Evolutionary conservation across 2,329 filamentous ascomycete genomes (phyloP).

Genomic region (Dryadomyces sulphureus): DNA sequence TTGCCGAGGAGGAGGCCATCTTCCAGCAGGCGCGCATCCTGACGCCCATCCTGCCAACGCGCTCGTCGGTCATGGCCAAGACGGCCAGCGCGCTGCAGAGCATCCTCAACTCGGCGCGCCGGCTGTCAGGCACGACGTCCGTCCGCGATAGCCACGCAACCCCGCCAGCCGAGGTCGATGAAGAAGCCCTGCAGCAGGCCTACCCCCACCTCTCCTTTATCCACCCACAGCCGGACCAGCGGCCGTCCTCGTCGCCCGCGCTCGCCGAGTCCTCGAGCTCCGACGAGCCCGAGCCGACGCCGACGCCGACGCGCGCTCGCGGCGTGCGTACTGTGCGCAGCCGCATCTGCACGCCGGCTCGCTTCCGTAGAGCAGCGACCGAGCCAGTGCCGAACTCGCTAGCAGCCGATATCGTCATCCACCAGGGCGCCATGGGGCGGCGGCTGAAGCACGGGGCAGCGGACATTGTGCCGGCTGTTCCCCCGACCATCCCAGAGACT

Average conservation of each 20-base stretch:
- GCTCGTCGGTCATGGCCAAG: conserved; percentile 3
- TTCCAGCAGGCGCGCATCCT: conserved; percentile 19
- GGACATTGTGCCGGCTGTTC: too few species aligned
- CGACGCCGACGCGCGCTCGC: too few species aligned
- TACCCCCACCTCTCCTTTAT: conserved; percentile 10
- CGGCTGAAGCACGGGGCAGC: too few species aligned
- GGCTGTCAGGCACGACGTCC: neutral
- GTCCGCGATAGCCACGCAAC: conserved; percentile 2
- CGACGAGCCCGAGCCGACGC: neutral
- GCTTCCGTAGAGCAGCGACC: too few species aligned
- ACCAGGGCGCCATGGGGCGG: too few species aligned
- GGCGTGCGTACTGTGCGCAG: too few species aligned
- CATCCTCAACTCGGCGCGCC: conserved; percentile 9
- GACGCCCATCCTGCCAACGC: conserved; percentile 9
- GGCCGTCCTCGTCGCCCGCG: neutral
- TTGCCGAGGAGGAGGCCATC: conserved; percentile 20
- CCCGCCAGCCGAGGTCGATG: conserved; percentile 5
- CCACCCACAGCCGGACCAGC: conserved; percentile 1
- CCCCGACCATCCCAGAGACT: too few species aligned
- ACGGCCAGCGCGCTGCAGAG: conserved; percentile 9
- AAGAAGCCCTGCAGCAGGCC: conserved; percentile 7
- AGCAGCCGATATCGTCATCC: too few species aligned
- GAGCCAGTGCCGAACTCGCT: too few species aligned
- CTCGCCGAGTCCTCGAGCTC: too few species aligned
- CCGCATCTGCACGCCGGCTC: too few species aligned